phyloP scores from a whole-genome alignment of 1,284 basidiomycete genomes.

The Stygiomarasmius scandens region DNA sequence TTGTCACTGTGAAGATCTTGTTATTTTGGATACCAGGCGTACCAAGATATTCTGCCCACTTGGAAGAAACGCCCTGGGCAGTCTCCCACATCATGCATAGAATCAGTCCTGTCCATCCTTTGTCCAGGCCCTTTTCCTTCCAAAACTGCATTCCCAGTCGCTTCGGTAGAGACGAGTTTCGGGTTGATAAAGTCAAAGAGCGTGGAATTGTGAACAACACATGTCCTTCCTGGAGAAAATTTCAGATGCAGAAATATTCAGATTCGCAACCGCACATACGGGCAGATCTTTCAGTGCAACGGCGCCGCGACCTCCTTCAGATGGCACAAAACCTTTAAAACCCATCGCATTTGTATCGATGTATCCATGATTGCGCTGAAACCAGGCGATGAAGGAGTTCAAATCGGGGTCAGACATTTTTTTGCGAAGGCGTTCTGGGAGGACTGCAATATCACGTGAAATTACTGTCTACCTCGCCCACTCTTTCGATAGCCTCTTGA shows the following conservation, averaged over 20 bases:
- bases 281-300: slow-evolving; percentile 73
- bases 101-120: slow-evolving; percentile 88
- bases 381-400: slow-evolving; percentile 43
- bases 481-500: too few species aligned
- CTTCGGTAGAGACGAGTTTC: slow-evolving; percentile 69
- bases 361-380: slow-evolving; percentile 41
- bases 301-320: slow-evolving; percentile 67
- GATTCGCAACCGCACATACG: slow-evolving; percentile 41
- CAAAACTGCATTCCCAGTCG: slow-evolving; percentile 65
- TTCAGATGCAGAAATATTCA: neutral
- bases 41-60: slow-evolving; percentile 76
- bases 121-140: slow-evolving; percentile 58
- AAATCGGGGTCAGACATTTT: slow-evolving; percentile 20
- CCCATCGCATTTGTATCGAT: slow-evolving; percentile 48
- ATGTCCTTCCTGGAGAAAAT: slow-evolving; percentile 58
- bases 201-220: slow-evolving; percentile 87
- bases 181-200: slow-evolving; percentile 75
- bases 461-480: neutral
- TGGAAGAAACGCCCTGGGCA: slow-evolving; percentile 56
- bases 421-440: neutral
- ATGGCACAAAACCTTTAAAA: slow-evolving; percentile 53
- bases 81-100: slow-evolving; percentile 96
- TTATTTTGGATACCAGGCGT: slow-evolving; percentile 24
- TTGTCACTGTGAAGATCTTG: neutral
- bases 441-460: neutral